Evolutionary conservation across 306 rosid species (phyloP), one percentile per base, ranked within the genome.

Genomic region (Sicyos baderoa): DNA sequence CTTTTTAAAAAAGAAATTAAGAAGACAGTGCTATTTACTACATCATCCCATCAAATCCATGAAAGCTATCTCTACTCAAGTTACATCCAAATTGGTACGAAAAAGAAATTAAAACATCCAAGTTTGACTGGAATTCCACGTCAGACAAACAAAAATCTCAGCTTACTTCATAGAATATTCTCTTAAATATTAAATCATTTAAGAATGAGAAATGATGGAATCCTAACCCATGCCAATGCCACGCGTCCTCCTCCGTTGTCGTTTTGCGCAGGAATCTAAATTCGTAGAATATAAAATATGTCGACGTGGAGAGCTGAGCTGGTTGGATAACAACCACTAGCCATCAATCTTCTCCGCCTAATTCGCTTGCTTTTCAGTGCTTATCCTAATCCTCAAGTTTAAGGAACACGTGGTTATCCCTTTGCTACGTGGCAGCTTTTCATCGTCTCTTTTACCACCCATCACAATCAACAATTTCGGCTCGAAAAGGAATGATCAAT

Each of bases 371-470:
- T 52, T 23, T 23, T 68, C 13, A 16, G 64, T 52, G 61, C 72
- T 49, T 86, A 89, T 88, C 95, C 80, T 40, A 68, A 71, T 70
- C 69, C 11, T 54, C 77, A 72, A 40, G 4, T 52, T 80, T 57
- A 25, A 0, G 72, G 85, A 78, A 84, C 92, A 90, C 95, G 86
- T 81, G 91, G 88, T 82, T 14, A 47, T 4, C 4, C 4, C 7
- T 35, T 8, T 61, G 56, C 7, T 63, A 74, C 79, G 79, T 18
- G 80, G 66, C 42, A 23, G 1, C 35, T 62, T 78, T 78, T 63
- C 7, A 74, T 78, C 18, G 78, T 77, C 4, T 29, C 19, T 68
- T 1, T 19, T 0, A 2, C 52, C 18, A 45, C 54, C 6, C 12
- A 21, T 12, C 45, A 37, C 45, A 17, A 2, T 63, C 42, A 19